Percentiles rank a stretch among this genome's conserved stretches.
Conservation (phyloP, 75 land plant genomes). For the Chamaecyparis obtusa region DNA sequence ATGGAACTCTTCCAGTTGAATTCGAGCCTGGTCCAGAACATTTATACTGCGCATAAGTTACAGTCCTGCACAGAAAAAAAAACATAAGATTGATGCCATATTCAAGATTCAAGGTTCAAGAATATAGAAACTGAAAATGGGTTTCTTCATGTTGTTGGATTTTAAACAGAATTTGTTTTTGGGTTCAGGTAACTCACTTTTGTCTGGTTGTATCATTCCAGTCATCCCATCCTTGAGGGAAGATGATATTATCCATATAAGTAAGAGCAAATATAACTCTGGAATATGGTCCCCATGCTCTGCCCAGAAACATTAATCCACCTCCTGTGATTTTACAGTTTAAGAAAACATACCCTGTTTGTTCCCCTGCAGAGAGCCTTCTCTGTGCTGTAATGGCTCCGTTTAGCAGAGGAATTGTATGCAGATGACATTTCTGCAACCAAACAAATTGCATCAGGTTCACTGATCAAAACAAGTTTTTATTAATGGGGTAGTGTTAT, state of each 20-base stretch:
- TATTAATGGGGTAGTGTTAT: background rate
- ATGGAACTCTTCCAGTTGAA: conserved; percentile 33
- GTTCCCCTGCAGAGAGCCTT: conserved; percentile 23
- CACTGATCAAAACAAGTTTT: background rate
- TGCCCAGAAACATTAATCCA: conserved; percentile 41
- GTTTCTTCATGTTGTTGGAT: background rate
- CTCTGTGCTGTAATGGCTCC: conserved; percentile 77
- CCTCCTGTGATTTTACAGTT: conserved; percentile 52
- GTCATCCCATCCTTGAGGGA: conserved; percentile 66
- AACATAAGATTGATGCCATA: background rate
- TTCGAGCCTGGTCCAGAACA: conserved; percentile 50
- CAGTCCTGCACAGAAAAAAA: conserved; percentile 25
- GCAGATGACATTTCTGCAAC: conserved; percentile 58
- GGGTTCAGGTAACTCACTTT: conserved; percentile 1
- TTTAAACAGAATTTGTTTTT: too few species aligned
- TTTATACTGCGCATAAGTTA: conserved; percentile 44
- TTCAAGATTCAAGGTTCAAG: background rate
- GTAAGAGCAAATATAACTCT: conserved; percentile 56
- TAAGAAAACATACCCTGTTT: conserved; percentile 66
- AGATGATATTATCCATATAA: conserved; percentile 46
- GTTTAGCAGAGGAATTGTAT: conserved; percentile 32
- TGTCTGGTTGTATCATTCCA: conserved; percentile 24
- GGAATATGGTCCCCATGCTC: conserved; percentile 74
- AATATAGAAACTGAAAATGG: background rate
- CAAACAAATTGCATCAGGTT: background rate